Percentiles rank a stretch among this genome's conserved stretches.
These are phyloP conservation scores for Geotrichum phurueaensis DNA, from an alignment of 1,139 yeast species.

Conservation along the genomic window DNA sequence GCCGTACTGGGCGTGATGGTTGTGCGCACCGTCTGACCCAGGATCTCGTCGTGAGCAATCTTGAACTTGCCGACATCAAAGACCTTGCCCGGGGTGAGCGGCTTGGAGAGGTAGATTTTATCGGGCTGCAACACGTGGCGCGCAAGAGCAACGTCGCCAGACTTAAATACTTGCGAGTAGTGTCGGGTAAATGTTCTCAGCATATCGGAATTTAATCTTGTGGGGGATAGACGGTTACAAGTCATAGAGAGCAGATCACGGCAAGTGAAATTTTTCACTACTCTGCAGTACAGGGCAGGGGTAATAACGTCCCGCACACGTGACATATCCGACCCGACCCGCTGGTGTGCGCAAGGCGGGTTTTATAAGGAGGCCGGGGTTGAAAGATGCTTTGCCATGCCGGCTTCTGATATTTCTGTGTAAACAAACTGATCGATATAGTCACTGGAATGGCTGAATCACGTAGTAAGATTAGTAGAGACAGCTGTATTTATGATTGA, in stretches of 20 bases:
- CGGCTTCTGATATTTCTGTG: too few species aligned
- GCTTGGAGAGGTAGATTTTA: conserved; percentile 13
- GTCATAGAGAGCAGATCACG: neutral
- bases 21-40: conserved; percentile 15
- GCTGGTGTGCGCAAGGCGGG: neutral
- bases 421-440: too few species aligned
- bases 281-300: neutral
- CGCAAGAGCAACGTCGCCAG: conserved; percentile 18
- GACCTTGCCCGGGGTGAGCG: conserved; percentile 12
- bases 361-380: neutral
- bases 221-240: neutral
- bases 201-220: neutral
- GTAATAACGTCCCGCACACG: neutral
- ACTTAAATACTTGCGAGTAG: conserved; percentile 12
- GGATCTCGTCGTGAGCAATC: conserved; percentile 14
- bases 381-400: too few species aligned
- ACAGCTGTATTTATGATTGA: too few species aligned
- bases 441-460: too few species aligned
- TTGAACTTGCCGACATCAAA: conserved; percentile 6
- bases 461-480: too few species aligned
- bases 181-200: neutral
- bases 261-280: neutral
- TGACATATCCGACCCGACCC: neutral
- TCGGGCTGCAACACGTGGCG: conserved; percentile 19
- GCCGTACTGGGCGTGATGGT: conserved; percentile 6